Evolutionary conservation across 495 filamentous ascomycete species (phyloP).

Genomic region (Aspergillus leporis): DNA sequence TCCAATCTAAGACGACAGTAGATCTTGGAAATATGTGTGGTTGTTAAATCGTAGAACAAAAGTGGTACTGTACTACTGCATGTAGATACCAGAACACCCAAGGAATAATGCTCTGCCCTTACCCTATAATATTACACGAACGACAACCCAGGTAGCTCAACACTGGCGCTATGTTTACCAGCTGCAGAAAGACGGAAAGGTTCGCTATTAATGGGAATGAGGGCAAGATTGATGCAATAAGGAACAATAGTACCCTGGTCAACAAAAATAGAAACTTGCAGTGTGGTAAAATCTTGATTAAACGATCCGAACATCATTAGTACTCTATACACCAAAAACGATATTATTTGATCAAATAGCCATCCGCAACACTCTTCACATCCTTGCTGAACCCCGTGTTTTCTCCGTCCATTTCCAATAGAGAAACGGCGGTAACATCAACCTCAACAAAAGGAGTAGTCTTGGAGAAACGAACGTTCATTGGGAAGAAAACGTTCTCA

Average conservation of each 20-base stretch:
- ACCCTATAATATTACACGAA: too few relatives aligned
- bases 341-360: slow-evolving; percentile 73
- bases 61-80: too few relatives aligned
- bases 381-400: slow-evolving; percentile 87
- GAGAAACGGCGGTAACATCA: slow-evolving; percentile 72
- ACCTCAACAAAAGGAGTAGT: slow-evolving; percentile 83
- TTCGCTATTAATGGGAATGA: background rate
- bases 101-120: background rate
- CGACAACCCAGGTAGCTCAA: too few relatives aligned
- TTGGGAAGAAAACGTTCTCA: slow-evolving; percentile 95
- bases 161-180: background rate
- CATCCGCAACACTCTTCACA: slow-evolving; percentile 79
- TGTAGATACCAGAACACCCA: background rate
- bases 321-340: slow-evolving; percentile 41
- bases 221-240: slow-evolving; percentile 13
- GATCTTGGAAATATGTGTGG: too few relatives aligned
- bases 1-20: too few relatives aligned
- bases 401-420: slow-evolving; percentile 76
- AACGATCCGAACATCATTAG: slow-evolving; percentile 47
- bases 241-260: slow-evolving; percentile 17
- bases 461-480: slow-evolving; percentile 89
- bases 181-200: background rate
- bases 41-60: too few relatives aligned
- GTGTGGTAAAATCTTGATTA: slow-evolving; percentile 13
- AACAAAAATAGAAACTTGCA: slow-evolving; percentile 11